phyloP scores from a whole-genome alignment of 2,329 filamentous ascomycete genomes.

The Pyrenochaeta sp. region DNA sequence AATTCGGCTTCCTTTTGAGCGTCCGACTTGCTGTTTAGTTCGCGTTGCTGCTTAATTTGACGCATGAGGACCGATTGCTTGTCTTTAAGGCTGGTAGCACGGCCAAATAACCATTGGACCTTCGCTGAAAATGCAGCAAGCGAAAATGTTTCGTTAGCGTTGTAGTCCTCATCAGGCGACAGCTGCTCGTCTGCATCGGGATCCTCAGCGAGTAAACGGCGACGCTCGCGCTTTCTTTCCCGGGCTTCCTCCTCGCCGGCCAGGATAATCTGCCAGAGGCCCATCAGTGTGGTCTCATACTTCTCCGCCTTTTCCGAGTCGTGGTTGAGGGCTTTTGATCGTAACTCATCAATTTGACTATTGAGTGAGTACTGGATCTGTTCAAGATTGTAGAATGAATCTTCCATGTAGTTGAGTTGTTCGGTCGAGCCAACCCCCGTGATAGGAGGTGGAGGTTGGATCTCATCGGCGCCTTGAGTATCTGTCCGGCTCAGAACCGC shows the following conservation, averaged over 20 bases:
- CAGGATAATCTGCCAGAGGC: slow-evolving; percentile 63
- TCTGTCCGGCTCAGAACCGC: slow-evolving; percentile 54
- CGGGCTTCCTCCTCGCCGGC: slow-evolving; percentile 53
- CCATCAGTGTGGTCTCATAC: slow-evolving; percentile 62
- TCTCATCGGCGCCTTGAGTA: slow-evolving; percentile 60
- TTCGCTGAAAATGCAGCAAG: slow-evolving; percentile 79
- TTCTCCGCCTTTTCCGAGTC: slow-evolving; percentile 38
- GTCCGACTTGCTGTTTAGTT: slow-evolving; percentile 88
- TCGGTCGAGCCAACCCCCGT: slow-evolving; percentile 67
- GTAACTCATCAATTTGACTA: slow-evolving; percentile 39
- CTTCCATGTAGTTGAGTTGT: slow-evolving; percentile 74
- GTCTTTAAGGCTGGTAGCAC: slow-evolving; percentile 80
- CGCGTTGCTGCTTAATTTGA: slow-evolving; percentile 94
- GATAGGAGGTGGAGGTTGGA: slow-evolving; percentile 67
- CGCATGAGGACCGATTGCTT: slow-evolving; percentile 89
- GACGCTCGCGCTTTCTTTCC: slow-evolving; percentile 47
- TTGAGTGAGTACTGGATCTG: slow-evolving; percentile 44
- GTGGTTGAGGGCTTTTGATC: slow-evolving; percentile 25
- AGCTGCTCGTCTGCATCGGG: slow-evolving; percentile 66
- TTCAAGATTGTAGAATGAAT: slow-evolving; percentile 61
- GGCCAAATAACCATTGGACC: slow-evolving; percentile 79
- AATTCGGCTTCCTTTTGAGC: slow-evolving; percentile 53
- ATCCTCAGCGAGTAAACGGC: slow-evolving; percentile 58
- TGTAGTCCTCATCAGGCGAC: slow-evolving; percentile 68
- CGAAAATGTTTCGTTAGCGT: slow-evolving; percentile 70